Conservation (phyloP, 257 asterid genomes). For the Primulina huaijiensis region DNA sequence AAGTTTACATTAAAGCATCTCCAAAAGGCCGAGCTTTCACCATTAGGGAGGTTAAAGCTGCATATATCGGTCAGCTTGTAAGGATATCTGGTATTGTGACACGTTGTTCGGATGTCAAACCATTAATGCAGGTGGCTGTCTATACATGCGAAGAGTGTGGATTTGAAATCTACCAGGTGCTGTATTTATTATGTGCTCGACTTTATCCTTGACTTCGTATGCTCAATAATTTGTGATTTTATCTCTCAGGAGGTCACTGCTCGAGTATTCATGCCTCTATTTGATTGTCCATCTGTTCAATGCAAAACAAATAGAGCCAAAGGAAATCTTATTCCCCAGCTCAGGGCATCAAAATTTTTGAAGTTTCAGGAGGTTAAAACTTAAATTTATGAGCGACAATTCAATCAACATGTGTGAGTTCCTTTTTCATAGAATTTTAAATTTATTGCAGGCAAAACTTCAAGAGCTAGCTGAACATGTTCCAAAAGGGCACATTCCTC, state of each 20-base stretch:
- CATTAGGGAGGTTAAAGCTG: conserved; percentile 95
- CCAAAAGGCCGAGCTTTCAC: conserved; percentile 82
- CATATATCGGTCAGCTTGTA: conserved; percentile 91
- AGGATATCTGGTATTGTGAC: conserved; percentile 89
- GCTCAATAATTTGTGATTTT: conserved; percentile 18
- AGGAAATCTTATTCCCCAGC: conserved; percentile 90
- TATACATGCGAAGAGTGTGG: conserved; percentile 99
- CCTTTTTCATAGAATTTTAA: conserved; percentile 16
- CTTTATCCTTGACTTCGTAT: conserved; percentile 5
- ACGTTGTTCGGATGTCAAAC: conserved; percentile 95
- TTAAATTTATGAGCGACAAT: conserved; percentile 17
- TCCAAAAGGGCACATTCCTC: conserved; percentile 96
- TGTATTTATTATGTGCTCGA: conserved; percentile 6
- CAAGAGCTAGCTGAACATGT: conserved; percentile 97
- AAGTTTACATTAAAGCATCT: conserved; percentile 79
- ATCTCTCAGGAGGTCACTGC: conserved; percentile 87
- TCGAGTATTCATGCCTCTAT: conserved; percentile 84
- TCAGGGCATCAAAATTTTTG: conserved; percentile 88
- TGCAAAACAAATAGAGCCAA: conserved; percentile 62
- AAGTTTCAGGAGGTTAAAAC: conserved; percentile 88
- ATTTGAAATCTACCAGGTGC: conserved; percentile 94
- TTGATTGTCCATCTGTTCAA: conserved; percentile 79
- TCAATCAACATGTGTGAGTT: conserved; percentile 2
- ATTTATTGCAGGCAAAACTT: conserved; percentile 76
- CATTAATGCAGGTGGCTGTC: conserved; percentile 96